phyloP scores from a whole-genome alignment of 2,329 filamentous ascomycete genomes.

The Alternaria infectoria region DNA sequence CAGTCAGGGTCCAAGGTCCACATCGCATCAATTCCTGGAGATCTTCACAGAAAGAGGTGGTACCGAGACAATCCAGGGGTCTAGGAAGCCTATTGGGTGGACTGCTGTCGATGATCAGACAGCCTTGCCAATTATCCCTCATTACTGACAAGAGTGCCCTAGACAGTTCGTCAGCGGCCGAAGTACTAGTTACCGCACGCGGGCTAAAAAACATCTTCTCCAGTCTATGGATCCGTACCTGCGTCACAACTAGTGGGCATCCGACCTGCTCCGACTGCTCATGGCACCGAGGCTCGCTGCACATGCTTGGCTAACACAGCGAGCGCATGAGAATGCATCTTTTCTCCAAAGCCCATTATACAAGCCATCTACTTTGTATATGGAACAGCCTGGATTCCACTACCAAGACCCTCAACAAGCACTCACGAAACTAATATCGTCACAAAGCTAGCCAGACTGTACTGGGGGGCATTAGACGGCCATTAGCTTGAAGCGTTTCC shows the following conservation, averaged over 20 bases:
- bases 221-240: constrained; percentile 7
- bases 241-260: constrained; percentile 7
- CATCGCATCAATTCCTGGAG: background rate
- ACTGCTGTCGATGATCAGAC: background rate
- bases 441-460: background rate
- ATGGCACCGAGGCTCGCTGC: constrained; percentile 4
- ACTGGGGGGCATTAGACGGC: constrained; percentile 2
- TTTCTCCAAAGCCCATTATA: background rate
- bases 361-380: background rate
- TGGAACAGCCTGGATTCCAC: background rate
- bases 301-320: background rate
- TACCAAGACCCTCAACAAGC: constrained; percentile 1
- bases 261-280: constrained; percentile 4
- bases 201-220: background rate
- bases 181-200: background rate
- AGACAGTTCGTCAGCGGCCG: background rate
- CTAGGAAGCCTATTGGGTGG: background rate
- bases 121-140: background rate
- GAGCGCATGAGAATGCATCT: background rate
- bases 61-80: background rate
- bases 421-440: constrained; percentile 6
- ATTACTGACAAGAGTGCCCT: background rate
- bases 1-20: background rate
- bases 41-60: background rate
- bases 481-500: constrained; percentile 13